Evolutionary conservation across 176 grass and related monocot species (phyloP).

Genomic region (Tillandsia fasciculata): DNA sequence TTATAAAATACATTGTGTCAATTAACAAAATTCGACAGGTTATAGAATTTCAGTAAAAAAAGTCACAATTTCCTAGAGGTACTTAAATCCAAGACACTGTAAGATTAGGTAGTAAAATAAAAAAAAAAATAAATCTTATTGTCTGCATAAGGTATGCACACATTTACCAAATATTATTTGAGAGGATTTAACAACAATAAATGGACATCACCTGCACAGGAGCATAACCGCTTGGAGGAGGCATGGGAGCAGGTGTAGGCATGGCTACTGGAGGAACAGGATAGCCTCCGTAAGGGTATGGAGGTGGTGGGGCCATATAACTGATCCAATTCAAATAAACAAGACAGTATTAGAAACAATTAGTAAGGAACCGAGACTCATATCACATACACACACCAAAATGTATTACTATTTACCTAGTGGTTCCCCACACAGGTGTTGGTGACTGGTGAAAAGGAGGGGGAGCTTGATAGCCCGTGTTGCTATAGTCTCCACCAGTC

Average conservation of each 20-base stretch:
- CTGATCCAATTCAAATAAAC: conserved; percentile 28
- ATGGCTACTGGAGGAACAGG: conserved; percentile 56
- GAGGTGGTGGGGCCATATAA: conserved; percentile 63
- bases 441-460: conserved; percentile 80
- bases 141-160: no score
- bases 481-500: conserved; percentile 79
- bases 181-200: no score
- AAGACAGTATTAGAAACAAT: conserved; percentile 9
- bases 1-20: no score
- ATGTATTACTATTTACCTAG: conserved; percentile 46
- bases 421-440: conserved; percentile 69
- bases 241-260: conserved; percentile 54
- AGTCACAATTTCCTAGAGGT: no score
- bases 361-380: neutral
- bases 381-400: conserved; percentile 5
- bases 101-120: neutral
- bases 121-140: no score
- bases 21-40: no score
- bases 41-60: no score
- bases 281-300: conserved; percentile 80
- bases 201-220: conserved; percentile 67
- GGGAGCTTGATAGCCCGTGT: conserved; percentile 51
- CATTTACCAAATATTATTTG: no score
- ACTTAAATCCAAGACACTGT: no score
- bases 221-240: conserved; percentile 71